Base-by-base conservation (phyloP, 139 green algal genomes). In the Ettlia oleoabundans region DNA sequence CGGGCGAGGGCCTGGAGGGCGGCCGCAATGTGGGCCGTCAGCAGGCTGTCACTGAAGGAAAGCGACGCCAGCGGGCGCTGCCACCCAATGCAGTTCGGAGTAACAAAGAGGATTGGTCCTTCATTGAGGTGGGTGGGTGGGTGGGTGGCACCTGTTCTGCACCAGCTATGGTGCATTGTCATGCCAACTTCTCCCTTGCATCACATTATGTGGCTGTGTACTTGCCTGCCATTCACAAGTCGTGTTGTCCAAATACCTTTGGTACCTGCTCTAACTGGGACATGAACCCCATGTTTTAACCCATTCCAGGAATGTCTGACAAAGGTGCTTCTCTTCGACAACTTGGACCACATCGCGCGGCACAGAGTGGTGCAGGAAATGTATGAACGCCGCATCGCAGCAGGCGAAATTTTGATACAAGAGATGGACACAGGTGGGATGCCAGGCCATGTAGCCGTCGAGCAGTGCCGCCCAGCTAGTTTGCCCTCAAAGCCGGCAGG, bases 381-480 rank as follows among this genome's bases (percentile, higher is more conserved):
- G 85, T 93, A 92, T 22, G 90, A 92, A 81, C 81, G 85, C 22
- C 72, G 70, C 38, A 83, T 94, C 6, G 62, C 61, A 0, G 86
- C 87, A 2, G 92, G 92, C 3, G 96, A 98, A 67, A 97, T 98
- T 53, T 88, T 98, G 32, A 98, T 98, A 89, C 93, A 94, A 62
- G 93, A 98, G 85, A 95, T 94, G 18, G 96, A 98, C 86, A 94
- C 86, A 22, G 88, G 43, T 75, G 40, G 18, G 38, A 15, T 18
- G 8, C 66, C 19, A 30, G 66, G n/a, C n/a, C n/a, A n/a, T n/a
- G n/a, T n/a, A n/a, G n/a, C n/a, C n/a, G n/a, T n/a, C n/a, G n/a
- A n/a, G n/a, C n/a, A n/a, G n/a, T n/a, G n/a, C n/a, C n/a, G n/a
- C n/a, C n/a, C n/a, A n/a, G n/a, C n/a, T n/a, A n/a, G n/a, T n/a